Base-by-base conservation (phyloP, 371 early-diverging fungal species). In the Syncephalastrum racemosum region DNA sequence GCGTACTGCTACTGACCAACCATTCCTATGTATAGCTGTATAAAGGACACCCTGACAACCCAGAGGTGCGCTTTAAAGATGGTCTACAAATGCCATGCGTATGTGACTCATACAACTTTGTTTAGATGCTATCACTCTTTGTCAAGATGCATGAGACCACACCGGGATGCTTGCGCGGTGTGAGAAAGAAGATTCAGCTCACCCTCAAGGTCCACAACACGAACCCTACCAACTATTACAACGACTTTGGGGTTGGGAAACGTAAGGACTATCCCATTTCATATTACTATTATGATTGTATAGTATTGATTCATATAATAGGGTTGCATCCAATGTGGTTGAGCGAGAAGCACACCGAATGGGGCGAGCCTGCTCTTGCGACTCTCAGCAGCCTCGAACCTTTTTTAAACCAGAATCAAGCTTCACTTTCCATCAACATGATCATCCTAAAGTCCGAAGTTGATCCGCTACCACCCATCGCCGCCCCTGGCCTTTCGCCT, bases 321-420 rank as follows among this genome's bases (percentile, higher is more conserved):
- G 61, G 62, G 42, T 51, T 68, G n/a, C 66, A 73, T 15, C 77
- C 77, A 6, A 74, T 77, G n/a, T 77, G 77, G 77, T 77, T 67
- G 27, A 70, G 65, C 47, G 73, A 73, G 51, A 73, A 75, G 40
- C 75, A 81, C 50, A 77, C 76, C 52, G 74, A 77, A 24, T 84
- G 82, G 82, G 82, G 84, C 23, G 82, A 81, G 49, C 81, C 79
- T 54, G 66, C 62, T 15, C 65, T 82, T 22, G 78, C 80, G 18
- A 50, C 62, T 16, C 53, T 77, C 2, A 53, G 47, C 1, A 75
- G 75, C 49, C 69, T 82, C 55, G 71, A 66, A 18, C 59, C 73
- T 39, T 79, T 73, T 52, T 43, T 79, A 6, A 59, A 62, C 40
- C 70, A 81, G 53, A 71, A 82, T 46, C 78, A 71, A 31, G 54